These are phyloP conservation scores for Wallacemonas sp. DNA, from an alignment of 208 protist genomes.

Conservation along the genomic window DNA sequence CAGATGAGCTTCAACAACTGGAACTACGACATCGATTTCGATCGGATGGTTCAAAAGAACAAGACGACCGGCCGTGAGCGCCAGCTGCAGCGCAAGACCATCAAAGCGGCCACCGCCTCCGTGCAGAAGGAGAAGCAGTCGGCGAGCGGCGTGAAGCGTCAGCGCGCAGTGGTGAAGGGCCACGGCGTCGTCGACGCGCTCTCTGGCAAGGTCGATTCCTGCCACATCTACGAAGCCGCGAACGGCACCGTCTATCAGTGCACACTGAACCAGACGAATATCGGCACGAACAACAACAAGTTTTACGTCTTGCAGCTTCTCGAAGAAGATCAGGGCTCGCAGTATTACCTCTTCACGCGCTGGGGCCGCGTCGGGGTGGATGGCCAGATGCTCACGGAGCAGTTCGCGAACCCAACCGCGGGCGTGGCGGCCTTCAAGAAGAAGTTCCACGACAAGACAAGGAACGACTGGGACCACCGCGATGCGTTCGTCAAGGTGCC, in stretches of 20 bases:
- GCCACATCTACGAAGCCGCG: conserved; percentile 56
- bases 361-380: conserved; percentile 79
- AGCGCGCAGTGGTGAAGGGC: conserved; percentile 59
- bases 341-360: conserved; percentile 68
- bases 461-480: conserved; percentile 47
- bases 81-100: conserved; percentile 11
- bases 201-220: conserved; percentile 47
- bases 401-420: conserved; percentile 16
- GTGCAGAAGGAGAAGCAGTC: conserved; percentile 22
- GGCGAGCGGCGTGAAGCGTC: conserved; percentile 18
- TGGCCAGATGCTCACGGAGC: conserved; percentile 53
- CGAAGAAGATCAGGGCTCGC: conserved; percentile 38
- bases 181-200: conserved; percentile 69
- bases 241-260: conserved; percentile 63
- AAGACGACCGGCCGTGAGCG: conserved; percentile 16
- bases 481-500: conserved; percentile 49
- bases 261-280: conserved; percentile 86
- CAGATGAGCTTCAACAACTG: conserved; percentile 30
- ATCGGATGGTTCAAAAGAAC: conserved; percentile 34
- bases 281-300: conserved; percentile 82
- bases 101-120: conserved; percentile 19
- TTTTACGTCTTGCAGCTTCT: conserved; percentile 89
- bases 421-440: conserved; percentile 42
- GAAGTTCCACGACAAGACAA: conserved; percentile 67
- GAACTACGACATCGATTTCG: conserved; percentile 39